phyloP scores from a whole-genome alignment of 192 early-diverging fungal genomes.

The Backusella westeae region DNA sequence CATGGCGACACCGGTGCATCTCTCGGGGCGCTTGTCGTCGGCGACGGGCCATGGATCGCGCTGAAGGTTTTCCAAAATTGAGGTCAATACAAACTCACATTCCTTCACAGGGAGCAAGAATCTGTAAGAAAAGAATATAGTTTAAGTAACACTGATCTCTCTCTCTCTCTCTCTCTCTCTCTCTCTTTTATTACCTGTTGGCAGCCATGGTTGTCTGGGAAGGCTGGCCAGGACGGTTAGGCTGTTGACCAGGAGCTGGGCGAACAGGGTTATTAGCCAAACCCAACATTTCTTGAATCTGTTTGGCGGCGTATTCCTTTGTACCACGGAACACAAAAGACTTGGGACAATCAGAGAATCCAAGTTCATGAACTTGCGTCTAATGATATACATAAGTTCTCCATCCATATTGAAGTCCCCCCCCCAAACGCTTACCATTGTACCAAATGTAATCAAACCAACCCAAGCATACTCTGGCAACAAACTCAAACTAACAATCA shows the following conservation, averaged over 20 bases:
- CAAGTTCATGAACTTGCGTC: slow-evolving; percentile 96
- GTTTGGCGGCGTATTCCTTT: slow-evolving; percentile 94
- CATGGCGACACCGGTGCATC: slow-evolving; percentile 94
- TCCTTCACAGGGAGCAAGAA: slow-evolving; percentile 92
- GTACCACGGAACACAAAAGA: slow-evolving; percentile 97
- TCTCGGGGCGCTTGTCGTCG: slow-evolving; percentile 82
- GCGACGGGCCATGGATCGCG: slow-evolving; percentile 96
- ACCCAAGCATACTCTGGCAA: slow-evolving; percentile 89
- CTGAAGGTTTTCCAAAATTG: slow-evolving; percentile 95
- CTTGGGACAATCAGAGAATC: slow-evolving; percentile 94
- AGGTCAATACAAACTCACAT: slow-evolving; percentile 95
- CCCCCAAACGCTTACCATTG: slow-evolving; percentile 76
- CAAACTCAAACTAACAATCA: slow-evolving; percentile 88
- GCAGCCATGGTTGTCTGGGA: slow-evolving; percentile 36
- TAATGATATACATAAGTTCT: slow-evolving; percentile 12
- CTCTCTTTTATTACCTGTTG: slow-evolving; percentile 43
- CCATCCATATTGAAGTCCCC: not conserved
- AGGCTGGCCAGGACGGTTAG: slow-evolving; percentile 48
- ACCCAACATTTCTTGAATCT: slow-evolving; percentile 98
- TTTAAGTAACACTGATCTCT: too few relatives aligned
- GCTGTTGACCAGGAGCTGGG: slow-evolving; percentile 9
- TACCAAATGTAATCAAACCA: slow-evolving; percentile 97
- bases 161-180: not conserved
- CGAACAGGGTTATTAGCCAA: slow-evolving; percentile 50
- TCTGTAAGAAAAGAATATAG: slow-evolving; percentile 28